phyloP scores from a whole-genome alignment of 768 basidiomycete genomes.

The Clathrus columnatus region DNA sequence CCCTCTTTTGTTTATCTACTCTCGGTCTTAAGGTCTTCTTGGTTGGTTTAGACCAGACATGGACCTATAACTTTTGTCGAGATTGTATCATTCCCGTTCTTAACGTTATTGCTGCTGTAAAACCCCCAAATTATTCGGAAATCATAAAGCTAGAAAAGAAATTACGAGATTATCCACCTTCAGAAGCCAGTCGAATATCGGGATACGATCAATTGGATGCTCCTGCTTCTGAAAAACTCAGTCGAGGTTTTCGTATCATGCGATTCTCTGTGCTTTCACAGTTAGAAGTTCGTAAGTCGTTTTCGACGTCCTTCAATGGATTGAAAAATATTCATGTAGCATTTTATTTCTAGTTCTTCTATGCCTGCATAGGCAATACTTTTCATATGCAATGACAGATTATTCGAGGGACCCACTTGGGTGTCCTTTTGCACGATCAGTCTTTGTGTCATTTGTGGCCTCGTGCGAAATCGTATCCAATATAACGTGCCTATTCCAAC shows the following conservation, averaged over 20 bases:
- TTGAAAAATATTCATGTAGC: background rate
- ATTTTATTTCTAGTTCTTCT: constrained; percentile 39
- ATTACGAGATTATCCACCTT: background rate
- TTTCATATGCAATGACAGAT: constrained; percentile 63
- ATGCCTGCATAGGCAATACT: constrained; percentile 69
- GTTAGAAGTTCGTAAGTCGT: background rate
- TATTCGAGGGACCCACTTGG: constrained; percentile 66
- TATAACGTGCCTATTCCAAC: constrained; percentile 57
- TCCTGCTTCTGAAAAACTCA: background rate
- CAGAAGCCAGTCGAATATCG: background rate
- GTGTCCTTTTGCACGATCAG: constrained; percentile 62
- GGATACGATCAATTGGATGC: background rate
- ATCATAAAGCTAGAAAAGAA: constrained; percentile 3
- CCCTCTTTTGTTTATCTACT: background rate
- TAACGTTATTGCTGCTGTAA: constrained; percentile 3
- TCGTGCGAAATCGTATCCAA: constrained; percentile 61
- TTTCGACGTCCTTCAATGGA: background rate
- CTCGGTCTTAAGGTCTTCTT: background rate
- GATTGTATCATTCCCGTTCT: constrained; percentile 1
- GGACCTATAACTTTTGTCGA: constrained; percentile 2
- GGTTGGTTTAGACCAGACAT: background rate
- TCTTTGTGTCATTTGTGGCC: constrained; percentile 67
- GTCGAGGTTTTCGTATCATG: background rate
- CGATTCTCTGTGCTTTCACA: background rate
- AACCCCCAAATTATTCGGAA: constrained; percentile 4